Percentiles rank a stretch among this genome's conserved stretches.
phyloP scores from a whole-genome alignment of 345 rosid species.

The Eutrema heterophyllum region DNA sequence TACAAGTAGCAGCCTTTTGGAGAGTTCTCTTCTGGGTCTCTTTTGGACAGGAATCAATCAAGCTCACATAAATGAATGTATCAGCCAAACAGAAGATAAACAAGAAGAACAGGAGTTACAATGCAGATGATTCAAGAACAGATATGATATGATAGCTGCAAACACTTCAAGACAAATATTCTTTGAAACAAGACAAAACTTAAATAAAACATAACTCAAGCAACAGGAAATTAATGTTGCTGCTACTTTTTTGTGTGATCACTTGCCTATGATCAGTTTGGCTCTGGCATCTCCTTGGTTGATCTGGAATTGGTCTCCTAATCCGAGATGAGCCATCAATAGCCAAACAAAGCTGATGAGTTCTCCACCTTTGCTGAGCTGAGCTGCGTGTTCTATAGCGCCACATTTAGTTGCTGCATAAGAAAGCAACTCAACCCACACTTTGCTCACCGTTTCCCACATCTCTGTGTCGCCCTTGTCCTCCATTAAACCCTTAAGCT shows the following conservation, averaged over 20 bases:
- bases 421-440: slow-evolving; percentile 40
- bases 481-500: not conserved
- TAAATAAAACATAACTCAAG: not conserved
- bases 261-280: slow-evolving; percentile 47
- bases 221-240: not conserved
- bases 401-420: slow-evolving; percentile 34
- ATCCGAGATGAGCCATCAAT: slow-evolving; percentile 73
- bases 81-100: not conserved
- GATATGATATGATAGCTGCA: not conserved
- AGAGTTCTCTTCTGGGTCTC: not conserved
- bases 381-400: slow-evolving; percentile 47
- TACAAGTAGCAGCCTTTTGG: not conserved
- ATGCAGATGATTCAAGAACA: not conserved
- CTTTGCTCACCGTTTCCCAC: slow-evolving; percentile 34
- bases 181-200: not conserved
- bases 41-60: not conserved
- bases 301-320: slow-evolving; percentile 50
- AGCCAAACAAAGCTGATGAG: slow-evolving; percentile 38
- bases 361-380: slow-evolving; percentile 38
- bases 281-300: slow-evolving; percentile 55
- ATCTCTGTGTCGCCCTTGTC: not conserved
- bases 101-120: not conserved
- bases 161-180: not conserved
- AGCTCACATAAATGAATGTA: not conserved
- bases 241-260: not conserved